phyloP scores from a whole-genome alignment of 108 stramenopile genomes.

The Nitzschia sp. region DNA sequence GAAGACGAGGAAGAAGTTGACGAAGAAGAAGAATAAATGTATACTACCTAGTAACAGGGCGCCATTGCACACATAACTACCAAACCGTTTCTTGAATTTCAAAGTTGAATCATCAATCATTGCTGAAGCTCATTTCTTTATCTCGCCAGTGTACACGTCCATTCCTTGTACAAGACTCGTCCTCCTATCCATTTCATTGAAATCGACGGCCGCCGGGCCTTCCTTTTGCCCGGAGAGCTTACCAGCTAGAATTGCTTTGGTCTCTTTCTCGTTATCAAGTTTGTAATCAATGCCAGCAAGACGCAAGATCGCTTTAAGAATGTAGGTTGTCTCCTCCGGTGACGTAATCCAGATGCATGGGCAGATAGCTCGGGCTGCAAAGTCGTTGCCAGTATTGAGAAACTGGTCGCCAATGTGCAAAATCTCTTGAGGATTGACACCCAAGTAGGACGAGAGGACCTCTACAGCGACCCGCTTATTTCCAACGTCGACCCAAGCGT shows the following conservation, averaged over 20 bases:
- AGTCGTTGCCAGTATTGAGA: constrained; percentile 91
- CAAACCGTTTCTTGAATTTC: not conserved
- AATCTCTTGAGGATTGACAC: constrained; percentile 66
- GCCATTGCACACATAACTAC: too few relatives aligned
- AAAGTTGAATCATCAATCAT: not conserved
- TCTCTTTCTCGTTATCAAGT: constrained; percentile 10
- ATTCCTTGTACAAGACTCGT: constrained; percentile 56
- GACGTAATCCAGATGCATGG: constrained; percentile 92
- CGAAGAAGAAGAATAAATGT: constrained; percentile 53
- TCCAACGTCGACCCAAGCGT: constrained; percentile 93
- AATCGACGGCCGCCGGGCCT: constrained; percentile 45
- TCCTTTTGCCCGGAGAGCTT: not conserved
- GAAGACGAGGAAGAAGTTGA: constrained; percentile 71
- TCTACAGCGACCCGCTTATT: constrained; percentile 92
- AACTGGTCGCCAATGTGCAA: constrained; percentile 93
- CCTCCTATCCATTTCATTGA: constrained; percentile 73
- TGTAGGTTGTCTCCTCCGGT: constrained; percentile 91
- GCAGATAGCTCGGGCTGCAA: constrained; percentile 79
- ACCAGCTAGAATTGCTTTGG: not conserved
- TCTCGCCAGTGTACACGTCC: constrained; percentile 90
- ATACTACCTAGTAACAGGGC: too few relatives aligned
- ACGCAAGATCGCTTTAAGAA: constrained; percentile 81
- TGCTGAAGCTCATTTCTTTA: constrained; percentile 20
- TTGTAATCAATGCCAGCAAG: constrained; percentile 57
- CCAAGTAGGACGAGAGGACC: constrained; percentile 77